Evolutionary conservation across 2,329 filamentous ascomycete species (phyloP).

Genomic region (Scleromitrula shiraiana): DNA sequence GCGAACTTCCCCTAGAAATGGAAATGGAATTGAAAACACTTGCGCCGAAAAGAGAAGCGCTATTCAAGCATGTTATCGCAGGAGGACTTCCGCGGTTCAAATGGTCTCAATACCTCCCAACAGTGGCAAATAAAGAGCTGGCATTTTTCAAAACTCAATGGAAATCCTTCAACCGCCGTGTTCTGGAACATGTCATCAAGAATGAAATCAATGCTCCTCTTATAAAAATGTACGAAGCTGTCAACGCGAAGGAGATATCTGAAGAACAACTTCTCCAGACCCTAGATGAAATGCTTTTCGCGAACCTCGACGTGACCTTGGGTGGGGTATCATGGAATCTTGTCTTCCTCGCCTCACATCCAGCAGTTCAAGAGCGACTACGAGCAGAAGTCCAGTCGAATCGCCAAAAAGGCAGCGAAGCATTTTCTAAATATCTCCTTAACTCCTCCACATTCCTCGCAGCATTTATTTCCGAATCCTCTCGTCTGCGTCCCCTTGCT

Average conservation of each 20-base stretch:
- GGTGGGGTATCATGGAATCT: constrained; percentile 37
- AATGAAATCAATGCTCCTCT: background rate
- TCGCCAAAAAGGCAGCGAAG: background rate
- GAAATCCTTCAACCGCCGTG: constrained; percentile 29
- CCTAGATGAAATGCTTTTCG: constrained; percentile 39
- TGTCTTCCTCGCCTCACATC: constrained; percentile 34
- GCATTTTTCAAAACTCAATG: constrained; percentile 27
- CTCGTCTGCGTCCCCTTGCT: constrained; percentile 11
- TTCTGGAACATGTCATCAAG: constrained; percentile 9
- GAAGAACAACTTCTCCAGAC: constrained; percentile 34
- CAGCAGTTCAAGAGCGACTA: constrained; percentile 22
- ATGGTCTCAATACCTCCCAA: constrained; percentile 27
- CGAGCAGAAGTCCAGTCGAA: background rate
- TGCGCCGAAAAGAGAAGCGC: constrained; percentile 25
- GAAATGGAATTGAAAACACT: constrained; percentile 22
- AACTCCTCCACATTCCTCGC: constrained; percentile 25
- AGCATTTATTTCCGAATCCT: constrained; percentile 34
- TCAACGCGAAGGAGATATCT: constrained; percentile 19
- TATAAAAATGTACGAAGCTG: constrained; percentile 17
- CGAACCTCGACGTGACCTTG: constrained; percentile 40
- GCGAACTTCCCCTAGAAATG: constrained; percentile 23
- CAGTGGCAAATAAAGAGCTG: constrained; percentile 24
- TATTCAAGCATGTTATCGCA: constrained; percentile 30
- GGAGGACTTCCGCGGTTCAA: constrained; percentile 30
- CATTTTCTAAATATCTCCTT: constrained; percentile 20